A percentile compares a stretch with the other conserved stretches of the same genome.
Conservation (phyloP, 2,329 filamentous ascomycete species). For the Decorospora gaudefroyi region DNA sequence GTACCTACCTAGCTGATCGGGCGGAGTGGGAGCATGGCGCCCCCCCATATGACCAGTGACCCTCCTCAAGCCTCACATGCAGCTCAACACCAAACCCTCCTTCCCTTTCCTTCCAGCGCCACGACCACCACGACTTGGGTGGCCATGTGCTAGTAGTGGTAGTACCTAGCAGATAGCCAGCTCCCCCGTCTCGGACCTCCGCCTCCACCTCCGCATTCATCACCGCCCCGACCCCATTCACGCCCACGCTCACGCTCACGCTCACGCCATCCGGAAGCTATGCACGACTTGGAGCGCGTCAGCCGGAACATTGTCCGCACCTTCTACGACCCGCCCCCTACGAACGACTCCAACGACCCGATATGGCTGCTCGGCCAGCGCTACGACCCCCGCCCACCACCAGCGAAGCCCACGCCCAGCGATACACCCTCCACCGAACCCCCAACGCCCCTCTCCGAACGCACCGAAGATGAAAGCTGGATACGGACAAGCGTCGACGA, state of each 20-base stretch:
- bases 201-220: constrained; percentile 21
- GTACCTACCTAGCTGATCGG: no score
- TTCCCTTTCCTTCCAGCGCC: not conserved
- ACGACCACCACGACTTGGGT: not conserved
- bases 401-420: constrained; percentile 28
- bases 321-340: constrained; percentile 88
- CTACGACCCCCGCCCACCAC: constrained; percentile 53
- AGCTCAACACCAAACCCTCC: not conserved
- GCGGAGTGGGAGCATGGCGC: no score
- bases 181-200: constrained; percentile 20
- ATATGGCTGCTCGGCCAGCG: constrained; percentile 81
- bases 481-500: constrained; percentile 71
- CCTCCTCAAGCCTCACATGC: not conserved
- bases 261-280: no score
- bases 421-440: constrained; percentile 27
- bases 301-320: constrained; percentile 81
- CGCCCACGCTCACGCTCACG: constrained; percentile 35
- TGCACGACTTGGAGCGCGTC: constrained; percentile 75
- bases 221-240: constrained; percentile 9
- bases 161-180: constrained; percentile 18
- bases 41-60: no score
- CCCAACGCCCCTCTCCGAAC: constrained; percentile 32
- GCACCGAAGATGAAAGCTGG: constrained; percentile 55
- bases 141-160: not conserved
- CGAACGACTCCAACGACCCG: constrained; percentile 71